Conservation (phyloP, 495 filamentous ascomycete genomes). For the Sphaerosporella brunnea region DNA sequence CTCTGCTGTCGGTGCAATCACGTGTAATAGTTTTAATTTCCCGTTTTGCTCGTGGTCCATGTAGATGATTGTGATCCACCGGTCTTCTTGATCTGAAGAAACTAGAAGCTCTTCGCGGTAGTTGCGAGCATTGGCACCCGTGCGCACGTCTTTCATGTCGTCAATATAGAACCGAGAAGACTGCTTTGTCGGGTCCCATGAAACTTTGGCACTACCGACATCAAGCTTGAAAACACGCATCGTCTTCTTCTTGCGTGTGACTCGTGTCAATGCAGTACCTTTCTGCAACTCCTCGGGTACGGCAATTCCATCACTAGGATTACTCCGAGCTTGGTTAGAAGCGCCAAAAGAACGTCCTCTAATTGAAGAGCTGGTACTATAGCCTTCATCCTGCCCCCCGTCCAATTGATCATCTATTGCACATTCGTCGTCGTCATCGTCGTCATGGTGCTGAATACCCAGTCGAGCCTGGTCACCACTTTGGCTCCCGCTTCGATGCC, state of each 20-base stretch:
- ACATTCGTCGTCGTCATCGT: slow-evolving; percentile 45
- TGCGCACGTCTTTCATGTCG: slow-evolving; percentile 77
- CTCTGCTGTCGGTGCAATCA: slow-evolving; percentile 54
- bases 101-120: slow-evolving; percentile 72
- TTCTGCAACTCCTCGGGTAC: slow-evolving; percentile 52
- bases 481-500: slow-evolving; percentile 67
- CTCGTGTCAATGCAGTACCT: slow-evolving; percentile 59
- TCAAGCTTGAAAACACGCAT: slow-evolving; percentile 61
- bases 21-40: slow-evolving; percentile 53
- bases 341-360: too few species aligned
- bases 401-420: slow-evolving; percentile 30
- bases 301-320: slow-evolving; percentile 40
- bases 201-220: slow-evolving; percentile 62
- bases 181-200: slow-evolving; percentile 63
- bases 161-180: slow-evolving; percentile 81
- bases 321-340: slow-evolving; percentile 23
- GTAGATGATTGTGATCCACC: slow-evolving; percentile 83
- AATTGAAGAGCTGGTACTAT: slow-evolving; percentile 19
- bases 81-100: slow-evolving; percentile 39
- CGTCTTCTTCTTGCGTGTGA: slow-evolving; percentile 65
- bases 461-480: slow-evolving; percentile 36
- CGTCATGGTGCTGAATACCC: slow-evolving; percentile 30
- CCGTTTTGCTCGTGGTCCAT: slow-evolving; percentile 45
- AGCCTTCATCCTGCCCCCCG: slow-evolving; percentile 23
- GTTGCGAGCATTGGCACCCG: slow-evolving; percentile 68